A percentile compares a stretch with the other conserved stretches of the same genome.
Evolutionary conservation across 768 basidiomycete genomes (phyloP).

Genomic region (Mycena pura): DNA sequence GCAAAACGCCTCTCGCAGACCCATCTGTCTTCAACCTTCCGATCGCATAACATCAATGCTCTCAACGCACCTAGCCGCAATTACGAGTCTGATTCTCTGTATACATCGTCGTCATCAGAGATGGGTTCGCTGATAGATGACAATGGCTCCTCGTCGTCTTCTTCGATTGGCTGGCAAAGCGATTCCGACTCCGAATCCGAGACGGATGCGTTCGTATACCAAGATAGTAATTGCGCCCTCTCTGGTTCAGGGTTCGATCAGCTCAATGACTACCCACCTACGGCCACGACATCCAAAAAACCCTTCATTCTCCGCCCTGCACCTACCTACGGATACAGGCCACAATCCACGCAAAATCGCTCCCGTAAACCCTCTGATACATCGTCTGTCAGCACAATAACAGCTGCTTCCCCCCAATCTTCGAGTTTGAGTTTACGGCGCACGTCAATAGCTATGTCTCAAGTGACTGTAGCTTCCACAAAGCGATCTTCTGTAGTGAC

Average conservation of each 20-base stretch:
- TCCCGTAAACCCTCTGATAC: constrained; percentile 57
- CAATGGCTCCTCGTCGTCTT: constrained; percentile 57
- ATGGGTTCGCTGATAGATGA: constrained; percentile 71
- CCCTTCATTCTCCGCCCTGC: constrained; percentile 56
- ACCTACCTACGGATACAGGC: constrained; percentile 49
- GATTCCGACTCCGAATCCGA: constrained; percentile 57
- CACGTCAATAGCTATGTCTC: constrained; percentile 28
- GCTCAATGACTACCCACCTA: constrained; percentile 21
- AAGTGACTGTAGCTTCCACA: constrained; percentile 26
- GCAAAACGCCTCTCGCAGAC: constrained; percentile 62
- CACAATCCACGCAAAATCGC: constrained; percentile 37
- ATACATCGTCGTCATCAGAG: constrained; percentile 63
- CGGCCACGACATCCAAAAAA: constrained; percentile 38
- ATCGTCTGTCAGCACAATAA: constrained; percentile 57
- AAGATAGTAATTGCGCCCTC: constrained; percentile 33
- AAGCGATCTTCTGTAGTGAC: constrained; percentile 18
- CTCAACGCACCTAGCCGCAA: constrained; percentile 53
- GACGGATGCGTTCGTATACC: constrained; percentile 41
- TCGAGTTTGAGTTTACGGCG: constrained; percentile 20
- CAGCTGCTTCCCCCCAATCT: constrained; percentile 35
- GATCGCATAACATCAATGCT: constrained; percentile 33
- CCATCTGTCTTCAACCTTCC: constrained; percentile 41
- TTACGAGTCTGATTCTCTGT: constrained; percentile 46
- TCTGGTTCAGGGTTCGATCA: constrained; percentile 28
- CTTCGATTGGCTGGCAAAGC: constrained; percentile 60